These are phyloP conservation scores for Aspergillus spinulosporus DNA, from an alignment of 2,329 filamentous ascomycete species.

Conservation along the genomic window DNA sequence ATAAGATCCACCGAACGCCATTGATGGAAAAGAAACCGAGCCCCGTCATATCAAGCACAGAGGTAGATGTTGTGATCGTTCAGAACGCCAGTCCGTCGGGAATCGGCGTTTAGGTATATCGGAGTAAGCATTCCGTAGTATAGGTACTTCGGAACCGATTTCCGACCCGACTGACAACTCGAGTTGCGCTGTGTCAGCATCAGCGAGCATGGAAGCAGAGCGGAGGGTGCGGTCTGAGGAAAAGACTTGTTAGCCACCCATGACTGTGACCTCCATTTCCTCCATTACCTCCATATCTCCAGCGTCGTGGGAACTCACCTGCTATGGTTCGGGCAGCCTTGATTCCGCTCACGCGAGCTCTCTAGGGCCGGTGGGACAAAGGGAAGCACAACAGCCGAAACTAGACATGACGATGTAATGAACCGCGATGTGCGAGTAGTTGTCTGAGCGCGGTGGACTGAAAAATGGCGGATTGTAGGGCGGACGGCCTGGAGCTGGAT, in stretches of 20 bases:
- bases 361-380: slow-evolving; percentile 51
- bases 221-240: slow-evolving; percentile 38
- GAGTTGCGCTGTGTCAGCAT: neutral
- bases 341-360: slow-evolving; percentile 44
- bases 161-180: slow-evolving; percentile 5
- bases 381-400: slow-evolving; percentile 46
- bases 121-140: neutral
- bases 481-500: slow-evolving; percentile 28
- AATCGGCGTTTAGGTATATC: slow-evolving; percentile 3
- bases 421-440: slow-evolving; percentile 43
- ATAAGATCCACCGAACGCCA: slow-evolving; percentile 4
- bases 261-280: neutral
- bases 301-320: slow-evolving; percentile 32
- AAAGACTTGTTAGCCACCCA: slow-evolving; percentile 4
- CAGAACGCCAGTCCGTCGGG: neutral
- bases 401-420: slow-evolving; percentile 43
- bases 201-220: slow-evolving; percentile 47
- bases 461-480: slow-evolving; percentile 47
- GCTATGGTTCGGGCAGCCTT: slow-evolving; percentile 39
- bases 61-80: neutral
- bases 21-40: neutral
- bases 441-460: slow-evolving; percentile 42
- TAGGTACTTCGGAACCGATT: slow-evolving; percentile 6
- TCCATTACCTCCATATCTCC: too few species aligned
- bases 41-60: neutral